Evolutionary conservation across 192 early-diverging fungal species (phyloP).

Genomic region (Dissophora globulifera): DNA sequence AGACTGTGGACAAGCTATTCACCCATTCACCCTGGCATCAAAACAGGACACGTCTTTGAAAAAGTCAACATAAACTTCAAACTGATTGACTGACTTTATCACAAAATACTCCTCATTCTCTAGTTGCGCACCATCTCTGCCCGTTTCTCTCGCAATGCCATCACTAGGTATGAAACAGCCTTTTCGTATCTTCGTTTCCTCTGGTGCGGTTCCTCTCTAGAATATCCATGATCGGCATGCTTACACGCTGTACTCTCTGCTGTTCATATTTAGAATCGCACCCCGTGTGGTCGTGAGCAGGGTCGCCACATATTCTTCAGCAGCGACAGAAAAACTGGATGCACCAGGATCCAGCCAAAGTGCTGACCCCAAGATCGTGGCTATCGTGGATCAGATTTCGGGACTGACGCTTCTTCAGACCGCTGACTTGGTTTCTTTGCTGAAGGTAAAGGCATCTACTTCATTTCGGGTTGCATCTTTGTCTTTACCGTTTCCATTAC

Average conservation of each 20-base stretch:
- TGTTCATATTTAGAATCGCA: slow-evolving; percentile 17
- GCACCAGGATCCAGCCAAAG: slow-evolving; percentile 67
- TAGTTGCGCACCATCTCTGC: slow-evolving; percentile 43
- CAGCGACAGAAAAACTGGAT: slow-evolving; percentile 63
- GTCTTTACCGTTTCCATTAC: too few relatives aligned
- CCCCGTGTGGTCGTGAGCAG: slow-evolving; percentile 50
- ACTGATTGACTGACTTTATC: background rate
- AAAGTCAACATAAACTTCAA: background rate
- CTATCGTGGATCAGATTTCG: slow-evolving; percentile 92
- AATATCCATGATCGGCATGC: too few relatives aligned
- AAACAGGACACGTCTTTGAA: too few relatives aligned
- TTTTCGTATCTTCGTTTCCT: too few relatives aligned
- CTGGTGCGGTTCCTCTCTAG: too few relatives aligned
- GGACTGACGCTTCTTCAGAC: slow-evolving; percentile 94
- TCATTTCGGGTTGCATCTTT: background rate
- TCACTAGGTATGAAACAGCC: slow-evolving; percentile 17
- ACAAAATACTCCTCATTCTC: too few relatives aligned
- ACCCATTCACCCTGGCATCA: too few relatives aligned
- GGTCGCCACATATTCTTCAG: slow-evolving; percentile 44
- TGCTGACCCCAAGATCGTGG: slow-evolving; percentile 74
- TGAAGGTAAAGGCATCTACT: slow-evolving; percentile 75
- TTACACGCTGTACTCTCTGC: background rate
- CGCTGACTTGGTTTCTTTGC: slow-evolving; percentile 83
- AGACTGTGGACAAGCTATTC: too few relatives aligned
- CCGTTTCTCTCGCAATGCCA: slow-evolving; percentile 24